Evolutionary conservation across 306 rosid species (phyloP), one percentile per base, ranked within the genome.

Genomic region (Coriaria nepalensis): DNA sequence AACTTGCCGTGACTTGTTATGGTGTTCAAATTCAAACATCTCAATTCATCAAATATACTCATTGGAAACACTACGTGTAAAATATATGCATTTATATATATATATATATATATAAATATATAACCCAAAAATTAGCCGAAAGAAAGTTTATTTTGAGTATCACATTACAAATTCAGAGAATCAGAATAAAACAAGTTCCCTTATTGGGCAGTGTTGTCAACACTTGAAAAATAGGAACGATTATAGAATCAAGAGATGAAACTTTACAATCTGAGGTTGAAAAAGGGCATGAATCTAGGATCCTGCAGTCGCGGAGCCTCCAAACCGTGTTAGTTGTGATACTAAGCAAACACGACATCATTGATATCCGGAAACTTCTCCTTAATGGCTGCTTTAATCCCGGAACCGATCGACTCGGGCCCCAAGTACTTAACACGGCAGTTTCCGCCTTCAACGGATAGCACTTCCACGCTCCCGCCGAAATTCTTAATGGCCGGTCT

Each of bases 401-500:
- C 94, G 15, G 96, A 70, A 40, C 92, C 98, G 54, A 85, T 90
- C 12, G 98, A 85, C 10, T 79, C 86, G 8, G 94, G 94, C 7
- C 96, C 98, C 53, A 65, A 63, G 45, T 90, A 85, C 36, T 73
- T 73, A 6, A 85, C 93, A 4, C 39, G 60, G 62, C 95, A 90
- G 11, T 79, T 78, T 8, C 64, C 83, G 0, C 76, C 82, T 63
- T 71, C 80, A 40, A 85, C 72, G 0, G 94, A 69, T 38, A 85
- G 40, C 29, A 90, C 96, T 61, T 85, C 68, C 61, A 90, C 98
- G 4, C 85, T 79, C 47, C 96, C 96, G 6, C 96, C 96, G 20
- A 45, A 90, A 64, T 85, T 90, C 73, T 76, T 85, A 13, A 90
- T 79, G 45, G 98, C 98, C 5, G 95, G 92, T 61, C 95, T 79